Evolutionary conservation across 768 basidiomycete species (phyloP), one percentile per base, ranked within the genome.

Genomic region (Termitomyces sp.): DNA sequence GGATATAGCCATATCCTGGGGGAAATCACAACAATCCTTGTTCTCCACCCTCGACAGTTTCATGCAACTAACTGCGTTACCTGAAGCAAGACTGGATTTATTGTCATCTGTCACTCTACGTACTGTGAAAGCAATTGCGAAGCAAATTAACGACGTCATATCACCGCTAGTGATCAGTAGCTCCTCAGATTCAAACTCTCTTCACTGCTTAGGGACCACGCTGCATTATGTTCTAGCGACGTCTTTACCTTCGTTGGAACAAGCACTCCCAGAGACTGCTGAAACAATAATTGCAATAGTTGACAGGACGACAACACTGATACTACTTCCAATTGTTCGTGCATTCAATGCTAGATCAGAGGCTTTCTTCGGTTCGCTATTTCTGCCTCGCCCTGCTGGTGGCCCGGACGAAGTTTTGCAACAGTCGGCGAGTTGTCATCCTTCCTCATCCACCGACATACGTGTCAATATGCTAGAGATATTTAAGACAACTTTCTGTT

Each of bases 41-140:
- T 67, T 75, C 51, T 63, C 69, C 35, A 57, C 64, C 26, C 59
- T 77, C 59, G 70, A 74, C 38, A 63, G 65, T 28, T 71, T 75
- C 47, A 59, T 68, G 35, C 71, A 68, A 52, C 61, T 75, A 35
- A 65, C 63, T 26, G 64, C 70, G 33, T 55, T 69, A 16, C 64
- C 70, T 52, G 60, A 61, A 20, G 61, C 68, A 52, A 69, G 69
- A 47, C 56, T 61, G 50, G 63, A 61, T 4, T 61, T 70, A 7
- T 65, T 76, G 35, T 43, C 71, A 20, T 68, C 72, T 33, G 69
- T 66, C 16, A 70, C 70, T 35, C 61, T 64, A 26, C 74, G 72
- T 9, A 63, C 67, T 20, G 57, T 77, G 12, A 69, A 74, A 41
- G 67, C 70, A 5, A 41, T 75, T 57, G 66, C 63, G 20, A 56